These are phyloP conservation scores for Pseudogymnoascus verrucosus DNA, from an alignment of 2,329 filamentous ascomycete genomes.

Conservation along the genomic window DNA sequence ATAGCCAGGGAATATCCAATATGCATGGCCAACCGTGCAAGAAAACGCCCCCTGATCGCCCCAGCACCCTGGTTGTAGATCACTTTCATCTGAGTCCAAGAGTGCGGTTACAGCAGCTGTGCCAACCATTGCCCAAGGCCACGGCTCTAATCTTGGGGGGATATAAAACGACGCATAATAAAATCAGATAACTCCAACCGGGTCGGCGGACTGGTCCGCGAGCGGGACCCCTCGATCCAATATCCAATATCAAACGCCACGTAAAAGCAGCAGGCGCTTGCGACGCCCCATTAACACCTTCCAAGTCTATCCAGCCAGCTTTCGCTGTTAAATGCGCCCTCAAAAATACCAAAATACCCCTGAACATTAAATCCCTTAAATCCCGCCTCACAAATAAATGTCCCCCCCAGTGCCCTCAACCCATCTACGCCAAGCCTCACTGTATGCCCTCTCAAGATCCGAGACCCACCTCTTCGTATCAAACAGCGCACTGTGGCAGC, in stretches of 20 bases:
- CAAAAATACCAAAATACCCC: not conserved
- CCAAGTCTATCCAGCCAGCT: not conserved
- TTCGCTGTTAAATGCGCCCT: constrained; percentile 1
- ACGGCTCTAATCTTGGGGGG: constrained; percentile 4
- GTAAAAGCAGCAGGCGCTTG: not conserved
- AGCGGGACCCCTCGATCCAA: constrained; percentile 5
- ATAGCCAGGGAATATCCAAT: not conserved
- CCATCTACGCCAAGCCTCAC: constrained; percentile 83
- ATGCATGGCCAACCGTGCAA: constrained; percentile 5
- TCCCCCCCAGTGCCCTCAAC: constrained; percentile 80
- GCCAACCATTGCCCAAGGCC: constrained; percentile 1
- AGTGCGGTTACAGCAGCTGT: constrained; percentile 1
- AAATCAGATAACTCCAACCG: constrained; percentile 7
- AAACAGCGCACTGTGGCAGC: constrained; percentile 83
- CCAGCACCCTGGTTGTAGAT: constrained; percentile 7
- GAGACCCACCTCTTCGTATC: constrained; percentile 85
- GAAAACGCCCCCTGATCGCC: constrained; percentile 8
- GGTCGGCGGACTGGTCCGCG: constrained; percentile 4
- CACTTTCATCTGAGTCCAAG: constrained; percentile 5
- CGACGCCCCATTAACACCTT: constrained; percentile 5
- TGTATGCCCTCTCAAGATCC: constrained; percentile 83
- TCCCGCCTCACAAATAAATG: constrained; percentile 59
- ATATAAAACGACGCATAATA: constrained; percentile 5
- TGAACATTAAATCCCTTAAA: not conserved
- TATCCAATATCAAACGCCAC: constrained; percentile 6